Percentiles rank a stretch among this genome's conserved stretches.
Conservation (phyloP, 139 green algal species). For the Desmodesmus armatus region DNA sequence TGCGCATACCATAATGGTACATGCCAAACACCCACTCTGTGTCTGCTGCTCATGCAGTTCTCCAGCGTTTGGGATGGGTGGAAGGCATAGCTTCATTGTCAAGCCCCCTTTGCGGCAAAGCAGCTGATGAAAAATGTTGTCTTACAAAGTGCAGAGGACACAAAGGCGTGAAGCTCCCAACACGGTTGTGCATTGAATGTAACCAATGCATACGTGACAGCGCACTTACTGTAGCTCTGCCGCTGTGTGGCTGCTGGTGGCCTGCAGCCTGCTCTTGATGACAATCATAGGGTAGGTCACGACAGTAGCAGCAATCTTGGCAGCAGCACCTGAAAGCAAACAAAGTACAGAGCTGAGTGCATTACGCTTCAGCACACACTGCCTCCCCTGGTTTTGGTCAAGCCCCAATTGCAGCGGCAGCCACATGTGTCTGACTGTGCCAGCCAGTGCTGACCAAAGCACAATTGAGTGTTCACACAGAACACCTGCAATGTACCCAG, state of each 20-base stretch:
- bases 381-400: not conserved
- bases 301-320: conserved; percentile 91
- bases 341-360: not conserved
- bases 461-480: not conserved
- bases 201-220: too few species aligned
- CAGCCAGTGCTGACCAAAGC: not conserved
- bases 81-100: too few species aligned
- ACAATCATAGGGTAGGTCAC: conserved; percentile 94
- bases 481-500: not conserved
- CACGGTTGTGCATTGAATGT: too few species aligned
- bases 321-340: conserved; percentile 41
- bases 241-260: conserved; percentile 43
- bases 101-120: too few species aligned
- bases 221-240: conserved; percentile 47
- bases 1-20: too few species aligned
- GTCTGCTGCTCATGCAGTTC: too few species aligned
- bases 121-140: too few species aligned
- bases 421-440: not conserved
- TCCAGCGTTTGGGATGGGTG: too few species aligned
- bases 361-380: too few species aligned
- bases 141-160: too few species aligned
- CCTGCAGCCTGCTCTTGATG: conserved; percentile 90
- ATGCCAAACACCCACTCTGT: too few species aligned
- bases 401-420: not conserved
- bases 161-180: too few species aligned